Evolutionary conservation across 1,139 yeast genomes (phyloP).

Genomic region (Keqinozyma sinolaborantium): DNA sequence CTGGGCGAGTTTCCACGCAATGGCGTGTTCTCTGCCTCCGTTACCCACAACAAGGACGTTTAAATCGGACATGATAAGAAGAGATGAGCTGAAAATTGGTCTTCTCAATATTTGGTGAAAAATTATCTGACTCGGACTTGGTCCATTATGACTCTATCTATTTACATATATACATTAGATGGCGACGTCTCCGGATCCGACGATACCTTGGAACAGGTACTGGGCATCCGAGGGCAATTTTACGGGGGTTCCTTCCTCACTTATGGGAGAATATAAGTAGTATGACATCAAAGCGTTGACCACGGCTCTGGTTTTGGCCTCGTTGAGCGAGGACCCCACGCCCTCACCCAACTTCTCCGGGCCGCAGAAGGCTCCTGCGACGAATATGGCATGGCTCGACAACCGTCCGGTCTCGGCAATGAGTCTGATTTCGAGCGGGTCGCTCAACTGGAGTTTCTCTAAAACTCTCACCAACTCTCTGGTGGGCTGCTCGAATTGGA

Average conservation of each 20-base stretch:
- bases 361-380: slow-evolving; percentile 90
- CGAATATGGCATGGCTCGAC: slow-evolving; percentile 79
- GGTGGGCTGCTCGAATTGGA: slow-evolving; percentile 82
- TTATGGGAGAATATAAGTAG: slow-evolving; percentile 83
- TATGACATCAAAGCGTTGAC: slow-evolving; percentile 88
- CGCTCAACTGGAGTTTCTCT: slow-evolving; percentile 69
- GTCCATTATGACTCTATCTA: slow-evolving; percentile 8
- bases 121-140: slow-evolving; percentile 1
- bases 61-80: slow-evolving; percentile 19
- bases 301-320: slow-evolving; percentile 90
- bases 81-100: slow-evolving; percentile 4
- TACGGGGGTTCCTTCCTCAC: slow-evolving; percentile 35
- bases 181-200: slow-evolving; percentile 56
- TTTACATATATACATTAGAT: slow-evolving; percentile 24
- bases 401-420: slow-evolving; percentile 92
- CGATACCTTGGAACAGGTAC: slow-evolving; percentile 43
- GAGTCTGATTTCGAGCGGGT: slow-evolving; percentile 72
- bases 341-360: slow-evolving; percentile 87
- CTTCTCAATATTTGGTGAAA: neutral
- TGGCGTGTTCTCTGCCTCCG: slow-evolving; percentile 99
- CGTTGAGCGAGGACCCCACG: slow-evolving; percentile 85
- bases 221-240: slow-evolving; percentile 58
- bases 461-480: slow-evolving; percentile 79
- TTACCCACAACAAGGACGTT: slow-evolving; percentile 88
- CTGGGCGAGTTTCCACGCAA: slow-evolving; percentile 87